Conservation (phyloP, 768 basidiomycete genomes). For the Lactifluus subvellereus region DNA sequence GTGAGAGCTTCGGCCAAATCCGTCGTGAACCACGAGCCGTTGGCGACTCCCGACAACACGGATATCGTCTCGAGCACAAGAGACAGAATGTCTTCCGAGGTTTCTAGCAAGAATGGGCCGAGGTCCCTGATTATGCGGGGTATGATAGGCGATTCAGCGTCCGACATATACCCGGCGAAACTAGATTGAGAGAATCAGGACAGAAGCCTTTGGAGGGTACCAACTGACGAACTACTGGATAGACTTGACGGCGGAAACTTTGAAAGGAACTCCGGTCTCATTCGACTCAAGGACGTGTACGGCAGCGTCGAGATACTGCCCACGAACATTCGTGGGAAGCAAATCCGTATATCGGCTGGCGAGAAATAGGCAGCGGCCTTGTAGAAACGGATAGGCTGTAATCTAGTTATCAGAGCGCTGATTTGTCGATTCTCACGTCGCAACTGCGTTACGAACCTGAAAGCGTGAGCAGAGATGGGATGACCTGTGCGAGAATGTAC, state of each 20-base stretch:
- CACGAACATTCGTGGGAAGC: conserved; percentile 64
- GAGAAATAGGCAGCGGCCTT: conserved; percentile 92
- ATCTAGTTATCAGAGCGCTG: neutral
- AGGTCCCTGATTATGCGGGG: conserved; percentile 74
- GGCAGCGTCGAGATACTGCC: conserved; percentile 84
- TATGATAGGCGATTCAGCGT: conserved; percentile 57
- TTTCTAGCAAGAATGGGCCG: conserved; percentile 71
- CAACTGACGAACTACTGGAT: conserved; percentile 71
- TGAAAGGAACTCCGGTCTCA: conserved; percentile 76
- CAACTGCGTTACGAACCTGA: conserved; percentile 48
- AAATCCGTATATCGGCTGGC: conserved; percentile 81
- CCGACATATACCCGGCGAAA: conserved; percentile 63
- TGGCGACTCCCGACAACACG: conserved; percentile 68
- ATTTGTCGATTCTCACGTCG: neutral
- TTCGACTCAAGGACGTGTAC: conserved; percentile 75
- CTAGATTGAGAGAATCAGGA: conserved; percentile 34
- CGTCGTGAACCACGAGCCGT: conserved; percentile 63
- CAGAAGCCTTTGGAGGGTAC: neutral
- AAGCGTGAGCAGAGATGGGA: conserved; percentile 69
- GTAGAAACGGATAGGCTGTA: conserved; percentile 83
- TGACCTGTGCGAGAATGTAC: conserved; percentile 64
- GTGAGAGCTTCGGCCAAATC: conserved; percentile 65
- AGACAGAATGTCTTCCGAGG: conserved; percentile 84
- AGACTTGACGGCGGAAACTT: conserved; percentile 90
- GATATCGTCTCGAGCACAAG: conserved; percentile 83